phyloP scores from a whole-genome alignment of 2,329 filamentous ascomycete species.

The Calonectria henricotiae region DNA sequence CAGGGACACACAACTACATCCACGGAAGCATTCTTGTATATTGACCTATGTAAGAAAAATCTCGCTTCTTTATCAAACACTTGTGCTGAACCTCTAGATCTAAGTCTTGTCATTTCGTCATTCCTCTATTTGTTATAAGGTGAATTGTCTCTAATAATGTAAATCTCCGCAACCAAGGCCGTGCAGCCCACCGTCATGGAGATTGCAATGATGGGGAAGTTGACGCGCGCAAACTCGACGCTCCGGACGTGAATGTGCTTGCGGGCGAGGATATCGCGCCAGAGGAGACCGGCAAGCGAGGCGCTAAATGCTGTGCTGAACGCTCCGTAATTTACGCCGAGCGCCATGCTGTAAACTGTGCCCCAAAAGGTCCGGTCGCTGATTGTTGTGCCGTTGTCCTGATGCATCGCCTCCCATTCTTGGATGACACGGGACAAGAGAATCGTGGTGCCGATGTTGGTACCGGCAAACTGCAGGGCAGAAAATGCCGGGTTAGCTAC shows the following conservation, averaged over 20 bases:
- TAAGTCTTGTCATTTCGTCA: neutral
- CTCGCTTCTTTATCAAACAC: neutral
- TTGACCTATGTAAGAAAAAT: neutral
- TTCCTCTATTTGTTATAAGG: slow-evolving; percentile 34
- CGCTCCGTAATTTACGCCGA: slow-evolving; percentile 83
- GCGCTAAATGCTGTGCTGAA: slow-evolving; percentile 83
- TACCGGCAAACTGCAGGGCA: slow-evolving; percentile 77
- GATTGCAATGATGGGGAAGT: slow-evolving; percentile 80
- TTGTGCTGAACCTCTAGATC: neutral
- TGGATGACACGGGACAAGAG: slow-evolving; percentile 81
- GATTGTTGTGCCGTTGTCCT: slow-evolving; percentile 65
- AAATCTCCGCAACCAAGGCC: slow-evolving; percentile 76
- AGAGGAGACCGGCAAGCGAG: slow-evolving; percentile 80
- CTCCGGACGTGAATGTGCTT: slow-evolving; percentile 79
- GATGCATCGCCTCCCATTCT: slow-evolving; percentile 76
- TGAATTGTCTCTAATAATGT: slow-evolving; percentile 61
- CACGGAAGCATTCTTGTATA: neutral
- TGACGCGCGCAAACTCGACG: slow-evolving; percentile 78
- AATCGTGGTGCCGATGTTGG: slow-evolving; percentile 84
- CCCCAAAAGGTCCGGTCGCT: slow-evolving; percentile 80
- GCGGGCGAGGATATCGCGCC: slow-evolving; percentile 78
- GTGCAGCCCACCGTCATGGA: slow-evolving; percentile 77
- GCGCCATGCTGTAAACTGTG: slow-evolving; percentile 81
- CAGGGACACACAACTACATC: neutral
- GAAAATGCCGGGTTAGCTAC: slow-evolving; percentile 24